These are phyloP conservation scores for Astrephomene gubernaculifera DNA, from an alignment of 139 green algal genomes.

Conservation along the genomic window DNA sequence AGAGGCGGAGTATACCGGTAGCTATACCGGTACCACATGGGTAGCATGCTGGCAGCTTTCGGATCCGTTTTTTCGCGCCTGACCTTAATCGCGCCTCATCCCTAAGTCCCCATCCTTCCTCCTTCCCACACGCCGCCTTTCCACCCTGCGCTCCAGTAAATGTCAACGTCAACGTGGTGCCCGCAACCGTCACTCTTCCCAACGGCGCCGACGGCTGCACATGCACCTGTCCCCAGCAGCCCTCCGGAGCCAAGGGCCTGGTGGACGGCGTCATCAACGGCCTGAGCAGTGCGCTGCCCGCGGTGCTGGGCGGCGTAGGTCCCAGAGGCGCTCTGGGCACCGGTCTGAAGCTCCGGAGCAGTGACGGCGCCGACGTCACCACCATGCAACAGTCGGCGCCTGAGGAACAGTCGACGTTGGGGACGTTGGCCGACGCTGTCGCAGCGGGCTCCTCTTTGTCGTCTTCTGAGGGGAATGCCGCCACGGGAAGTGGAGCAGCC, in stretches of 20 bases:
- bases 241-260: not conserved
- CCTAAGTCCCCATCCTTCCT: not conserved
- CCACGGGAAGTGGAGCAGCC: not conserved
- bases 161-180: slow-evolving; percentile 41
- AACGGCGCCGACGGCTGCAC: not conserved
- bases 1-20: not conserved
- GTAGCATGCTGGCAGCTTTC: not conserved
- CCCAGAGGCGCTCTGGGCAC: not conserved
- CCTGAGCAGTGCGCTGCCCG: not conserved
- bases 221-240: not conserved
- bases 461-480: too few species aligned
- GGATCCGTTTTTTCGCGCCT: not conserved
- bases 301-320: not conserved
- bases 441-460: too few species aligned
- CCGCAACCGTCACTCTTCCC: not conserved
- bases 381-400: slow-evolving; percentile 21
- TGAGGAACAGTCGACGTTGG: not conserved
- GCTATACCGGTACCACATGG: not conserved
- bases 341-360: not conserved
- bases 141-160: slow-evolving; percentile 2
- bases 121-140: not conserved
- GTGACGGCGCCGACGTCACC: not conserved
- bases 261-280: not conserved
- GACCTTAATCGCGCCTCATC: not conserved
- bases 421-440: not conserved